Conservation (phyloP, 108 stramenopile genomes). For the Cyclostephanos tholiformis region DNA sequence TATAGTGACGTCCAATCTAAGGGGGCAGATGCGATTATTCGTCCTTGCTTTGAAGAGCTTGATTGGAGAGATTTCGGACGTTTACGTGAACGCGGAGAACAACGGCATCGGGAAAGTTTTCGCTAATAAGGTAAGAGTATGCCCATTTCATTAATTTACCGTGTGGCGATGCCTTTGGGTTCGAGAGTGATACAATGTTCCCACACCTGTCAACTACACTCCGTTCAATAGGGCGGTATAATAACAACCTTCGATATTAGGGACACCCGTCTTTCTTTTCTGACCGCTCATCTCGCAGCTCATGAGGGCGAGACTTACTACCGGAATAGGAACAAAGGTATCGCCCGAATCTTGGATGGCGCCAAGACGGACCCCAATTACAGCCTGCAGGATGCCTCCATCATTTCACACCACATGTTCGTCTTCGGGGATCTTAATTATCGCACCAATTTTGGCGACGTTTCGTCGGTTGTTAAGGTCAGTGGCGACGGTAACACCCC, state of each 20-base stretch:
- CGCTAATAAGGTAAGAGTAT: constrained; percentile 39
- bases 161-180: background rate
- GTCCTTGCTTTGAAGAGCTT: constrained; percentile 41
- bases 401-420: constrained; percentile 59
- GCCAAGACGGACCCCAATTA: constrained; percentile 48
- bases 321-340: constrained; percentile 40
- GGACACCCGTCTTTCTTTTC: constrained; percentile 50
- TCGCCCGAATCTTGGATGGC: constrained; percentile 40
- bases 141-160: too few species aligned
- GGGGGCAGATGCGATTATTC: constrained; percentile 59
- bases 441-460: constrained; percentile 29
- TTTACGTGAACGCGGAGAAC: constrained; percentile 46
- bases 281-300: constrained; percentile 53
- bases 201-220: background rate
- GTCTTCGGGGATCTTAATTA: constrained; percentile 58
- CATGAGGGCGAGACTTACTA: constrained; percentile 53
- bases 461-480: background rate
- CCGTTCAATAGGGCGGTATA: constrained; percentile 43
- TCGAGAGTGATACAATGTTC: background rate
- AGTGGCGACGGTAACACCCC: background rate
- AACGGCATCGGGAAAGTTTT: constrained; percentile 52
- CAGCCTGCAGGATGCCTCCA: constrained; percentile 52
- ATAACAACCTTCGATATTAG: constrained; percentile 41
- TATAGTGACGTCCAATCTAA: constrained; percentile 39
- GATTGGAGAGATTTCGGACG: constrained; percentile 31